Percentiles rank a stretch among this genome's conserved stretches.
These are phyloP conservation scores for Colletotrichum sojae DNA, from an alignment of 2,329 filamentous ascomycete genomes.

Conservation along the genomic window DNA sequence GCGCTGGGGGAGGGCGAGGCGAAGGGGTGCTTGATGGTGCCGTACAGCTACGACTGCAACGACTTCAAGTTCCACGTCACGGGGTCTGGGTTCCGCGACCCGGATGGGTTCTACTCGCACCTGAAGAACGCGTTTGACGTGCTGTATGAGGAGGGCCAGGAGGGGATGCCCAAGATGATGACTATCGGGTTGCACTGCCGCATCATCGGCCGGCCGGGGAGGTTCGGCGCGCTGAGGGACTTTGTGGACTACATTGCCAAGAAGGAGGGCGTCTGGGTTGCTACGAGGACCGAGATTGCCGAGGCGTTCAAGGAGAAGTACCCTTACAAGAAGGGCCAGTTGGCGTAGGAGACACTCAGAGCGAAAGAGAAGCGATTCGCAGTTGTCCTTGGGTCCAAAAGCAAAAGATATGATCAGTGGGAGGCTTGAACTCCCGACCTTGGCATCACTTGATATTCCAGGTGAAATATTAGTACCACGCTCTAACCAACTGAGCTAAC, in stretches of 20 bases:
- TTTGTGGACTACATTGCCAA: conserved; percentile 67
- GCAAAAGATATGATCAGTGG: conserved; percentile 34
- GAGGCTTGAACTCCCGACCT: conserved; percentile 40
- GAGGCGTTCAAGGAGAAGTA: conserved; percentile 62
- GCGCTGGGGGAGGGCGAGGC: conserved; percentile 50
- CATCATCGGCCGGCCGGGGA: conserved; percentile 66
- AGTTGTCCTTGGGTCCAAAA: neutral
- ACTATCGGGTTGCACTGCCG: conserved; percentile 68
- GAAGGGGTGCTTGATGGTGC: conserved; percentile 68
- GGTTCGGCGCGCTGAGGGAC: conserved; percentile 64
- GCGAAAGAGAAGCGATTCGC: neutral
- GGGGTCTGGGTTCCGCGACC: conserved; percentile 60
- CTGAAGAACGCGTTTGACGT: conserved; percentile 68
- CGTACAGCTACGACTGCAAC: conserved; percentile 69
- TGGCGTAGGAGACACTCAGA: conserved; percentile 39
- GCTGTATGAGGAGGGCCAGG: conserved; percentile 64
- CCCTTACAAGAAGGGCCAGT: conserved; percentile 61
- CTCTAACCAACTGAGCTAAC: conserved; percentile 40
- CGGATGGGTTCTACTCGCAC: conserved; percentile 60
- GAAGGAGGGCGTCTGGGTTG: conserved; percentile 69
- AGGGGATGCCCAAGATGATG: conserved; percentile 69
- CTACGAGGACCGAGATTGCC: conserved; percentile 67
- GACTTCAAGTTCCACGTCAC: conserved; percentile 60
- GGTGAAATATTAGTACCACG: conserved; percentile 36
- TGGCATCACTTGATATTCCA: conserved; percentile 27